phyloP scores from a whole-genome alignment of 495 filamentous ascomycete genomes.

The Lophiostoma macrostomum region DNA sequence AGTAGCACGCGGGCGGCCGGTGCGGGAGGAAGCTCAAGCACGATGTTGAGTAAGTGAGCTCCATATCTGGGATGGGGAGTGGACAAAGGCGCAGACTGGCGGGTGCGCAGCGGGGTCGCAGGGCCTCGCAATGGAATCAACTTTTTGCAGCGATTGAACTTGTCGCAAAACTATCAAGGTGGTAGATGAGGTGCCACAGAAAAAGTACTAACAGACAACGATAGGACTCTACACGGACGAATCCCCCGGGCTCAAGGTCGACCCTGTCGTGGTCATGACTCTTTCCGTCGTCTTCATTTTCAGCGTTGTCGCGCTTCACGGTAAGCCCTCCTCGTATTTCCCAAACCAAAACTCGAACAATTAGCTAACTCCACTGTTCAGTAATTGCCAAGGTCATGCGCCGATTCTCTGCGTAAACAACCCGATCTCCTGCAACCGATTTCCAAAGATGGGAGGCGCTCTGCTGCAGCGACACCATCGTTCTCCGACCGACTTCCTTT shows the following conservation, averaged over 20 bases:
- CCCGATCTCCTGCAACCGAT: background rate
- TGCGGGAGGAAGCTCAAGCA: slow-evolving; percentile 92
- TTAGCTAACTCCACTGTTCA: slow-evolving; percentile 42
- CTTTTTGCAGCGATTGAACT: background rate
- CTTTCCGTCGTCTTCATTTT: slow-evolving; percentile 96
- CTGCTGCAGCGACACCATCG: slow-evolving; percentile 20
- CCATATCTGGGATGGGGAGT: too few species aligned
- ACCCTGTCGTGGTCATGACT: slow-evolving; percentile 93
- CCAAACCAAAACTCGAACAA: background rate
- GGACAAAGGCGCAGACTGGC: background rate
- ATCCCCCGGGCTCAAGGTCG: slow-evolving; percentile 91
- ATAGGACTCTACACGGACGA: slow-evolving; percentile 95
- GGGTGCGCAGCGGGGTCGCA: too few species aligned
- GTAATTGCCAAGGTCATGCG: slow-evolving; percentile 96
- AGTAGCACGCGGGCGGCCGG: slow-evolving; percentile 89
- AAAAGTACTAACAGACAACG: slow-evolving; percentile 22
- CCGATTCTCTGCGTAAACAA: slow-evolving; percentile 66
- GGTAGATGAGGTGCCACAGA: too few species aligned
- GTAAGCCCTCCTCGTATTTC: slow-evolving; percentile 54
- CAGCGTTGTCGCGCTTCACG: slow-evolving; percentile 93
- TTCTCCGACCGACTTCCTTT: too few species aligned
- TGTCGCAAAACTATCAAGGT: background rate
- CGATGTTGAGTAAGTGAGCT: slow-evolving; percentile 90
- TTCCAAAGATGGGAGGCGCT: slow-evolving; percentile 9
- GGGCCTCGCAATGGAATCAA: background rate